Base-by-base conservation (phyloP, 1,284 basidiomycete species). In the Ganoderma sinense region DNA sequence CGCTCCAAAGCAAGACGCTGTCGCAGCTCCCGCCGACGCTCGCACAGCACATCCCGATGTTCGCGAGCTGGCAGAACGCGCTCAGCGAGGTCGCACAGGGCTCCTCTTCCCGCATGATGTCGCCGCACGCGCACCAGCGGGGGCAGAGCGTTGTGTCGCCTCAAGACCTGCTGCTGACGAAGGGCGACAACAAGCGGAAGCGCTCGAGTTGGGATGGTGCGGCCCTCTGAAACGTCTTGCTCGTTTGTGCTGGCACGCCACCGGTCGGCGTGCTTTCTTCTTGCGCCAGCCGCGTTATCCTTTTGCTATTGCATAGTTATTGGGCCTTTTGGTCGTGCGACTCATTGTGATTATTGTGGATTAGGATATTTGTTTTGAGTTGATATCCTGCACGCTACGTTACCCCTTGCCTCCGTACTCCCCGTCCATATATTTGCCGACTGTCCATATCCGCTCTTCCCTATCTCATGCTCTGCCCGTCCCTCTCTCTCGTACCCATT, bases 141-240 rank as follows among this genome's bases (percentile, higher is more conserved):
- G 90, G 88, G 0, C 89, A 88, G 82, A 91, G 90, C 74, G 86
- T 85, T 83, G 85, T 93, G 53, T 89, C 89, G 69, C 91, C 92
- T 39, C 87, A 91, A 78, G 91, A 93, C 77, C 77, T 92, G 71
- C 79, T 90, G 68, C 70, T 91, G 72, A 83, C 82, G 78, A 85
- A 84, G 74, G 81, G 78, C 66, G 88, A 88, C 69, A 89, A 89
- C 75, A 92, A 92, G 82, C 83, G 91, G 75, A 93, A 93, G 84
- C 84, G 91, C 77, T 88, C 88, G 55, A 93, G 91, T 78, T 93
- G 92, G 91, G 92, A 93, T 78, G 91, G 91, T 7, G 83, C 82
- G 2, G 75, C 75, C 41, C 76, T 76, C n/a, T 79, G 74, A 77
- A n/a, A 18, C 16, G 16, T 29, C 48, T 36, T 31, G 20, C 33